Evolutionary conservation across 2,329 filamentous ascomycete genomes (phyloP), one percentile per base, ranked within the genome.

Genomic region (Thermothelomyces thermophilus): DNA sequence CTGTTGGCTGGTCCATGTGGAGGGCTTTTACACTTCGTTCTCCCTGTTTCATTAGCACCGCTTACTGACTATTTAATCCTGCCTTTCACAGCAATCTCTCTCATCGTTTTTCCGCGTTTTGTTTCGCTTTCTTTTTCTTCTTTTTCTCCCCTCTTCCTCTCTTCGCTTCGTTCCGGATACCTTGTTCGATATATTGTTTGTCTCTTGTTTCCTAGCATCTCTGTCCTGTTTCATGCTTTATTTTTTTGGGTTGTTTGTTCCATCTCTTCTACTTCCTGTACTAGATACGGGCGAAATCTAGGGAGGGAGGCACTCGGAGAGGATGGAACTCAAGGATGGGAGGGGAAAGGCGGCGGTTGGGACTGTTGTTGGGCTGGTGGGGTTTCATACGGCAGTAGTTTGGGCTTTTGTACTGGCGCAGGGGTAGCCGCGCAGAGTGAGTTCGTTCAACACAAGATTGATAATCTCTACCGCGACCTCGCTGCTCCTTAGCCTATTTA

Each of bases 1-100:
- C 63, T 64, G 66, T 72, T 75, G 73, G 74, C 73, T 75, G 74
- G 74, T 70, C 73, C 73, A 76, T 70, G 69, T 61, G 68, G 63
- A 62, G 62, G 63, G 57, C 60, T 58, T 62, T 58, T n/a, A n/a
- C n/a, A 55, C 62, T 52, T 59, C 56, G 58, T 46, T 55, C 48
- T 56, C 52, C 26, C 47, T 55, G 50, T 55, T 53, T 49, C 52
- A 54, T 60, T 58, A 55, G 56, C 47, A 48, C 46, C 41, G 24
- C 41, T 42, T 53, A 54, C 43, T 46, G 36, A 47, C 43, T 48
- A 49, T 53, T 54, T 56, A 56, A 56, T 56, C 51, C 60, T 56
- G 45, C 62, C 48, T 56, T n/a, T 53, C 58, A 51, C 49, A 57
- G 60, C 63, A 64, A 56, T 62, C 57, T 56, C 62, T 53, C 54